Base-by-base conservation (phyloP, 1,139 yeast genomes). In the Geotrichum histeridarum region DNA sequence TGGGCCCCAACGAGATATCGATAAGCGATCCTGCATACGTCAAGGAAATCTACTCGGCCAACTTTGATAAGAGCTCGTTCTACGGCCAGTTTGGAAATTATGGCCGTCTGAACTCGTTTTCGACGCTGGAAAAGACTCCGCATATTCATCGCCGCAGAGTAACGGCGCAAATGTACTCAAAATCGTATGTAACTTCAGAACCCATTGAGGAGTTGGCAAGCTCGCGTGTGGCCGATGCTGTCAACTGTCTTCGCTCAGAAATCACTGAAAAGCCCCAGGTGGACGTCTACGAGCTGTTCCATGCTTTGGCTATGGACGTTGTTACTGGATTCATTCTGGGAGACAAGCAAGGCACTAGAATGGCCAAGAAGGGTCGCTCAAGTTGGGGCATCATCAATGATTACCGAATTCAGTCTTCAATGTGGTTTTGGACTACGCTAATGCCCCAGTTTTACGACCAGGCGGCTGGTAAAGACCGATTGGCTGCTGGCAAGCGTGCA, bases 271-370 rank as follows among this genome's bases (percentile, higher is more conserved):
- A 58, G 5, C 57, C 70, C 7, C 14, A 31, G 5, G 70, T 83
- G 33, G 86, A 84, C 51, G 83, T 81, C 0, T 82, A 80, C 62
- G 75, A 80, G 12, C 66, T 84, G 17, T 84, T 83, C 72, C 83
- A 83, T 17, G 73, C 84, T n/a, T 73, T 84, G 62, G 90, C 93
- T 1, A 79, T 84, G 82, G 90, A 84, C 61, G 84, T 81, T 4
- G 82, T 83, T 1, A 77, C 84, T 1, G 76, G 78, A 12, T 82
- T 83, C 64, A 82, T 83, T 55, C 75, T 83, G 57, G 91, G 91
- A 0, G 61, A 67, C 0, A 69, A 70, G 6, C 59, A 64, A 39
- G 63, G 72, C 3, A 73, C 84, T 0, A 66, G 73, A 50, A 67
- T 79, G 42, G 63, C 80, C 42, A 60, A 66, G 9, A 71, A 76